Conservation (phyloP, 345 rosid genomes). For the Conringia planisiliqua region DNA sequence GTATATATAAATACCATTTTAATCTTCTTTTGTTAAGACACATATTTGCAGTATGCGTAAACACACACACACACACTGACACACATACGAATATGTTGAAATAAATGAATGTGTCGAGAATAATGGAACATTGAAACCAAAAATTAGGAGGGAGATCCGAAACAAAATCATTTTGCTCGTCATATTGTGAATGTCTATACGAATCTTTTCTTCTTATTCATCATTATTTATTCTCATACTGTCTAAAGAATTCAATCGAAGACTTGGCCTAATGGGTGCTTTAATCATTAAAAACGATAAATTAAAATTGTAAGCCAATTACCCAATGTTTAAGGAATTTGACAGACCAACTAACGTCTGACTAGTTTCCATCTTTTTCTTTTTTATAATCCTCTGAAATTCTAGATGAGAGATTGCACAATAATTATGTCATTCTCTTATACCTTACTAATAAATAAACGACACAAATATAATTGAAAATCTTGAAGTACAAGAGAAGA, state of each 20-base stretch:
- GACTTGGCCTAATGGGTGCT: background rate
- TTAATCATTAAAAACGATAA: constrained; percentile 11
- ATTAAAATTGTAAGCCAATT: background rate
- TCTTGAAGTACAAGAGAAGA: background rate
- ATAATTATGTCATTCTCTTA: background rate
- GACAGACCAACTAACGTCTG: constrained; percentile 25
- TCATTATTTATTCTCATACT: constrained; percentile 13
- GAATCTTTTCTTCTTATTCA: constrained; percentile 14
- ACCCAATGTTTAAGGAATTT: background rate
- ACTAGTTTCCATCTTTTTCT: background rate
- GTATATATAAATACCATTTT: background rate
- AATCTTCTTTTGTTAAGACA: constrained; percentile 1
- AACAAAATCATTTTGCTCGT: constrained; percentile 20
- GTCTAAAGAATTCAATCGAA: background rate
- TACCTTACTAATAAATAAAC: background rate
- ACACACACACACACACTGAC: background rate
- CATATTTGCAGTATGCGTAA: background rate
- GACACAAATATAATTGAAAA: background rate
- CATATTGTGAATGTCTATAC: constrained; percentile 18
- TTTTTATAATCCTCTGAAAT: background rate
- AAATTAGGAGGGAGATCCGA: background rate
- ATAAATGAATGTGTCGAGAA: constrained; percentile 15
- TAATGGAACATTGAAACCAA: constrained; percentile 16
- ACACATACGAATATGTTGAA: background rate
- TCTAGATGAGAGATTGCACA: background rate